A percentile compares a stretch with the other conserved stretches of the same genome.
phyloP scores from a whole-genome alignment of 139 green algal species.

The Ulvella scutata region DNA sequence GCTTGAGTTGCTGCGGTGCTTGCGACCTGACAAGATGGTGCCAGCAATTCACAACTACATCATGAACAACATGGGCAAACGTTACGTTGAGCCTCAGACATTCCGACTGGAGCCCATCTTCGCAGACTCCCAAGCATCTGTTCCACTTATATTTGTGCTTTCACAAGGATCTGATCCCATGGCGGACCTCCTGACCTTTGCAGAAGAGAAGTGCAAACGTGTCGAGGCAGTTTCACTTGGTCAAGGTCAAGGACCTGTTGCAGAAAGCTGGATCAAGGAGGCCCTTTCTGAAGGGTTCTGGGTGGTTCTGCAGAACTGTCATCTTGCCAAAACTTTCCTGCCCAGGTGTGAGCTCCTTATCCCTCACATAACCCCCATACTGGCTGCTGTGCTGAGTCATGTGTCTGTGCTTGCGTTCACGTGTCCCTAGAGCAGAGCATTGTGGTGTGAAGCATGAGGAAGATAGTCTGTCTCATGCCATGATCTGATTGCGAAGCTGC shows the following conservation, averaged over 20 bases:
- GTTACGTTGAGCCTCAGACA: constrained; percentile 44
- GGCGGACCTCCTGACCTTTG: constrained; percentile 38
- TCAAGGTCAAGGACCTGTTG: constrained; percentile 67
- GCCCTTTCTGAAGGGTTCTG: constrained; percentile 34
- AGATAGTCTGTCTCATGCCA: no score
- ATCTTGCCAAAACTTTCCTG: constrained; percentile 60
- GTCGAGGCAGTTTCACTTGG: constrained; percentile 42
- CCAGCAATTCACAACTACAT: constrained; percentile 29
- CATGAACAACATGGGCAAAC: constrained; percentile 28
- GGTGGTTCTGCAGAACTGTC: constrained; percentile 66
- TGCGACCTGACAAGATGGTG: constrained; percentile 52
- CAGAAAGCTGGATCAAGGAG: constrained; percentile 40
- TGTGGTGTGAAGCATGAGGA: no score
- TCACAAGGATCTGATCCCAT: constrained; percentile 31
- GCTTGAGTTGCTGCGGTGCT: constrained; percentile 27
- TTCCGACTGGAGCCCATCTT: constrained; percentile 46
- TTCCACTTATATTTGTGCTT: constrained; percentile 53
- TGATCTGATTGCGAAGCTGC: no score
- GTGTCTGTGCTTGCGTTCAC: no score
- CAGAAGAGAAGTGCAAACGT: constrained; percentile 20
- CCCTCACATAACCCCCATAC: no score
- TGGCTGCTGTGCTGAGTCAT: no score
- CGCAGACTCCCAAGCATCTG: constrained; percentile 35
- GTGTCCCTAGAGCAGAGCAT: no score
- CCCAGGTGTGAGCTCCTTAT: constrained; percentile 20